These are phyloP conservation scores for Aegle marmelos DNA, from an alignment of 345 rosid genomes.

Conservation along the genomic window DNA sequence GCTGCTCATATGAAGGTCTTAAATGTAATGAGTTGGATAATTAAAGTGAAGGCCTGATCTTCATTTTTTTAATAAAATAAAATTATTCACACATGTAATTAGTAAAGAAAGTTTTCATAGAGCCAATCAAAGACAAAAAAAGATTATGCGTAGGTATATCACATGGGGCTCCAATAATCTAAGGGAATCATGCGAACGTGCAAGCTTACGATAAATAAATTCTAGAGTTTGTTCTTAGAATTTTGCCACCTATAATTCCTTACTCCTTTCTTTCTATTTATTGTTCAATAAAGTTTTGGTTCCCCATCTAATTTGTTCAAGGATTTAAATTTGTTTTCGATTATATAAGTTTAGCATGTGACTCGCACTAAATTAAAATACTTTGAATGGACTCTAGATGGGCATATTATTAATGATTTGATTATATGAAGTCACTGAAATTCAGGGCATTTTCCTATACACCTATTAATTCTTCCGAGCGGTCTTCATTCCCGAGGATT, in stretches of 20 bases:
- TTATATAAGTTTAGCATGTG: constrained; percentile 20
- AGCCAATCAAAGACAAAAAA: constrained; percentile 28
- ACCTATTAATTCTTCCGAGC: neutral
- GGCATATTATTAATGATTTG: constrained; percentile 15
- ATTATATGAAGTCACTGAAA: constrained; percentile 12
- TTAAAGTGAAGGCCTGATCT: constrained; percentile 2
- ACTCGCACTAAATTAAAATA: constrained; percentile 14
- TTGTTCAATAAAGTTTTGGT: neutral
- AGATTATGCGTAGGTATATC: constrained; percentile 22
- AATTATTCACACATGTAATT: constrained; percentile 33
- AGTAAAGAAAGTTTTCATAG: constrained; percentile 18
- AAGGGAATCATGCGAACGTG: constrained; percentile 22
- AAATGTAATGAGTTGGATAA: constrained; percentile 36
- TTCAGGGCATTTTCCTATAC: constrained; percentile 13
- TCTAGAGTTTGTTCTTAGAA: constrained; percentile 13
- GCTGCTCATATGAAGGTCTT: constrained; percentile 16
- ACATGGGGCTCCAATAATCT: constrained; percentile 35
- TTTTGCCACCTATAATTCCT: constrained; percentile 11
- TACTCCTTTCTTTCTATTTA: neutral
- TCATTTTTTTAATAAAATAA: neutral
- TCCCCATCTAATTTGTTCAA: neutral
- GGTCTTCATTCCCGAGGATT: neutral
- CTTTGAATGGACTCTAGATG: constrained; percentile 8
- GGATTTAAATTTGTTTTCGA: neutral
- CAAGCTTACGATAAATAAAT: neutral